Base-by-base conservation (phyloP, 2,329 filamentous ascomycete species). In the Phaeophleospora eucalypticola region DNA sequence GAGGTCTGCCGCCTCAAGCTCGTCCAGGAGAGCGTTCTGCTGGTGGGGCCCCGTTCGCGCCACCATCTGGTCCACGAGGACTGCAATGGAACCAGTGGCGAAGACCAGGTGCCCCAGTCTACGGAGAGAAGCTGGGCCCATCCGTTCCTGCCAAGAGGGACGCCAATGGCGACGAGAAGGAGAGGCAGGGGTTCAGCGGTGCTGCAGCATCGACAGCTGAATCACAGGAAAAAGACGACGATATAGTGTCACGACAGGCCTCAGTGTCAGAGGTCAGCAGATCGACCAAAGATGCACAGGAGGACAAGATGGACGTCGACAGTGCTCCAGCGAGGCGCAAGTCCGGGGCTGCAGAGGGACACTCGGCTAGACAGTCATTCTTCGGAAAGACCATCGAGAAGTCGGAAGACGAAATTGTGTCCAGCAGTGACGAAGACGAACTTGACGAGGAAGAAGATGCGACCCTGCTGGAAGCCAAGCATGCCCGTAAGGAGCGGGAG, bases 361-460 rank as follows among this genome's bases (percentile, higher is more conserved):
- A 61, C 39, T 63, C 61, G 14, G 62, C 62, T 17, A 49, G 51
- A 17, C 59, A 60, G 35, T 64, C 62, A 7, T 65, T 65, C 48
- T 64, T 65, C 32, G 62, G 62, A 9, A 57, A 62, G 35, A 47
- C 48, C n/a, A 36, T 50, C 14, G 53, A 59, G 12, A 55, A 56
- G 19, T 51, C 51, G 14, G 54, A 60, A 38, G 60, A 64, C 27
- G 48, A 52, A 4, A 46, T 59, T 12, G 51, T 47, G 7, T 59
- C 58, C 4, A 71, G 70, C 41, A 73, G 71, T 17, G 66, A 68
- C 35, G 72, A 76, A 16, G 72, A 75, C 41, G 71, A 71, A 40
- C 62, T 73, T 43, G 71, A 74, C 51, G 61, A 72, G 9, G 71
- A 75, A 47, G 71, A 75, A 51, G 71, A 74, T 43, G 68, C 71